A percentile compares a stretch with the other conserved stretches of the same genome.
These are phyloP conservation scores for Capronia epimyces DNA, from an alignment of 2,329 filamentous ascomycete species.

Conservation along the genomic window DNA sequence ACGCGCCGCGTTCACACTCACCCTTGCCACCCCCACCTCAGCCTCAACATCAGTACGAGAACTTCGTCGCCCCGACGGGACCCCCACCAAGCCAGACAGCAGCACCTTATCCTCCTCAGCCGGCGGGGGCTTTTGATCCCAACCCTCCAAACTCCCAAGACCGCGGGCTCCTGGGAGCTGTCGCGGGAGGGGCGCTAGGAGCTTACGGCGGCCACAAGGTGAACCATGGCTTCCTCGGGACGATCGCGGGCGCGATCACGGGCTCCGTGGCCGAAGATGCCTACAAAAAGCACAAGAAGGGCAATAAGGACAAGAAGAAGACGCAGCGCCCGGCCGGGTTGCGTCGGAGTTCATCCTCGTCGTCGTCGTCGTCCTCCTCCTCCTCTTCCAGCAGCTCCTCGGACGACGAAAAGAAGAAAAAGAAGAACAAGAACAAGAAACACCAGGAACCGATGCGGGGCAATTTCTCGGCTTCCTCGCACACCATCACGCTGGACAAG, in stretches of 20 bases:
- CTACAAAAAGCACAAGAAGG: slow-evolving; percentile 35
- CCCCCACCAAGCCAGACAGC: background rate
- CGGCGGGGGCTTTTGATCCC: slow-evolving; percentile 36
- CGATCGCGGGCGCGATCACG: slow-evolving; percentile 45
- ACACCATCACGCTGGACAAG: slow-evolving; percentile 35
- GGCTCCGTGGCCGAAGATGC: slow-evolving; percentile 44
- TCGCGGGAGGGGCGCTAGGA: slow-evolving; percentile 45
- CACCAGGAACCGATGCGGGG: slow-evolving; percentile 25
- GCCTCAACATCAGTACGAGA: slow-evolving; percentile 14
- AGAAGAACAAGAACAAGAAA: slow-evolving; percentile 15
- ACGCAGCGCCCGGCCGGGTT: slow-evolving; percentile 7
- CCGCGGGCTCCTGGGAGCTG: slow-evolving; percentile 44
- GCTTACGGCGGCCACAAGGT: slow-evolving; percentile 45
- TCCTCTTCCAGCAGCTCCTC: slow-evolving; percentile 22
- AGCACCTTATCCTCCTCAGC: slow-evolving; percentile 3
- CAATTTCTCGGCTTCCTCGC: slow-evolving; percentile 37
- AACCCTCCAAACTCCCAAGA: slow-evolving; percentile 38
- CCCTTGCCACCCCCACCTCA: background rate
- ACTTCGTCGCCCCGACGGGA: background rate
- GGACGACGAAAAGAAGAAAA: slow-evolving; percentile 26
- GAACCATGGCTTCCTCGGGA: slow-evolving; percentile 44
- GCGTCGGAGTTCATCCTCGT: slow-evolving; percentile 19
- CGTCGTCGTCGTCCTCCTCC: slow-evolving; percentile 15
- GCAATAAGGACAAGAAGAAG: slow-evolving; percentile 16
- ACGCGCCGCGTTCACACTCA: slow-evolving; percentile 9